These are phyloP conservation scores for Metschnikowia lochheadii DNA, from an alignment of 805 yeast genomes.

Conservation along the genomic window DNA sequence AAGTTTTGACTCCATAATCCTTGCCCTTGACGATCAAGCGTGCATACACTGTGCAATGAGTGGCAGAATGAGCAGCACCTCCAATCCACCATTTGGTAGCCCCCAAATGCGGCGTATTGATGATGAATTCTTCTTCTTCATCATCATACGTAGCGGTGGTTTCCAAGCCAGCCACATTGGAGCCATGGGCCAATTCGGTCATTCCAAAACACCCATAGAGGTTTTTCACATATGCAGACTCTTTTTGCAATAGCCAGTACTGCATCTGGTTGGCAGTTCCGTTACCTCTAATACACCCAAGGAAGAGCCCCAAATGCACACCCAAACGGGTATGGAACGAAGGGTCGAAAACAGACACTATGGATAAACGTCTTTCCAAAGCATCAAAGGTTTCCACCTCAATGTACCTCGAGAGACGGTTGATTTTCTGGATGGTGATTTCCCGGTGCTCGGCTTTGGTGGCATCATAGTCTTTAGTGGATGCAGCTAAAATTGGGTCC, in stretches of 20 bases:
- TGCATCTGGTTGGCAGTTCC: constrained; percentile 81
- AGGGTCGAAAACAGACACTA: constrained; percentile 70
- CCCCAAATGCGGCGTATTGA: constrained; percentile 84
- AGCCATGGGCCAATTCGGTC: constrained; percentile 62
- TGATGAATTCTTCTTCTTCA: constrained; percentile 59
- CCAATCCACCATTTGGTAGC: constrained; percentile 99
- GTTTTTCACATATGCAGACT: constrained; percentile 54
- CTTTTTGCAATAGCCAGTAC: constrained; percentile 76
- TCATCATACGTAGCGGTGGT: constrained; percentile 84
- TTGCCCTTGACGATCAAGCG: constrained; percentile 74
- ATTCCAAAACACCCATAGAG: constrained; percentile 61
- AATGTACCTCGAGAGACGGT: constrained; percentile 56
- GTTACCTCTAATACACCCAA: constrained; percentile 76
- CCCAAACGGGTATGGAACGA: constrained; percentile 78
- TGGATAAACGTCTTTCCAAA: constrained; percentile 56
- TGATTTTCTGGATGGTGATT: constrained; percentile 56
- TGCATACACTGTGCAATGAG: constrained; percentile 83
- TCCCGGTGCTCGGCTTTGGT: constrained; percentile 56
- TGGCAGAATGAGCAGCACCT: constrained; percentile 93
- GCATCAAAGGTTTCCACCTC: constrained; percentile 44
- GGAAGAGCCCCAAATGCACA: constrained; percentile 82
- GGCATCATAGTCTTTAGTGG: constrained; percentile 53
- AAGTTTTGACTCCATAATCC: constrained; percentile 90
- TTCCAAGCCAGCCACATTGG: constrained; percentile 89
- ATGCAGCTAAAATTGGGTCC: constrained; percentile 61